Base-by-base conservation (phyloP, 257 asterid species). In the Solanum pimpinellifolium region DNA sequence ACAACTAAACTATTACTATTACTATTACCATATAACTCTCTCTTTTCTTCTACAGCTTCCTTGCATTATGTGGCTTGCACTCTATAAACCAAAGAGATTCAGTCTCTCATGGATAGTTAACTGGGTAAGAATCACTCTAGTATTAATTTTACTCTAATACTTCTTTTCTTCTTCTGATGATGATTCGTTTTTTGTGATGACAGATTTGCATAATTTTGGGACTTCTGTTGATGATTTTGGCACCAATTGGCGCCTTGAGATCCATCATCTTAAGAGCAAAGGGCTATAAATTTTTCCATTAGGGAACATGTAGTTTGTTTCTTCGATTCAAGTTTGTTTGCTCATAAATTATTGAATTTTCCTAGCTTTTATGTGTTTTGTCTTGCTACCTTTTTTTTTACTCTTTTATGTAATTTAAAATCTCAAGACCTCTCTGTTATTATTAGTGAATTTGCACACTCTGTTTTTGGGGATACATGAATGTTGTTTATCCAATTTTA, bases 241-340 rank as follows among this genome's bases (percentile, higher is more conserved):
- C 94, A 83, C 93, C 93, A 2, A 91, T 93, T 59, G 93, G 95
- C 88, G 95, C 93, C 46, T 88, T 93, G 29, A 87, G 94, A 82
- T 88, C 87, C 70, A 92, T 93, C 73, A 92, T 92, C 86, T 25
- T 88, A 6, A 65, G 85, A 47, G 90, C 92, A 23, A 93, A 92
- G 69, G 29, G 21, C 68, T 92, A 88, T 49, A 41, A 87, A 72
- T 92, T 93, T 88, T 93, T 87, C 56, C 46, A 39, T 23, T 92
- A 86, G 91, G 52, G 49, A 37, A 37, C 18, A 37, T 37, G 16
- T 74, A 37, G 21, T 5, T 23, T 74, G 81, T 21, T 39, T 21
- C 52, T 11, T 37, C 15, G 8, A 20, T 74, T 37, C 6, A 37
- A 20, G 81, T 74, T 37, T 74, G 49, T 10, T 37, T 74, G 42